Base-by-base conservation (phyloP, 371 early-diverging fungal species). In the Apophysomyces sp. region DNA sequence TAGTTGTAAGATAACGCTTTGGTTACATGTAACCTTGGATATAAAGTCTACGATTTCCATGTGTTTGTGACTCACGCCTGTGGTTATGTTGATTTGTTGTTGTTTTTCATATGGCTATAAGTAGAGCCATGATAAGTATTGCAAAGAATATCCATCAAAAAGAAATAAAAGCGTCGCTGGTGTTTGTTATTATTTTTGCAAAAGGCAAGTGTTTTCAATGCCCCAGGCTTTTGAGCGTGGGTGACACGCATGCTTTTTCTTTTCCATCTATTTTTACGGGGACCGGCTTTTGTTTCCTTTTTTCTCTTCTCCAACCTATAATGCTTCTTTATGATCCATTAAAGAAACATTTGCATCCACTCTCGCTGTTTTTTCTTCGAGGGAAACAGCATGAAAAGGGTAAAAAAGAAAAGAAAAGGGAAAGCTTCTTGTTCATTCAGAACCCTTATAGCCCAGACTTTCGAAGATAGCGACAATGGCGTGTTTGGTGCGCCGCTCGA, bases 401-500 rank as follows among this genome's bases (percentile, higher is more conserved):
- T 29, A 58, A 51, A 40, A 7, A 9, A 7, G 21, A 21, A 21
- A 18, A 21, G 7, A 51, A 40, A 7, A 9, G 6, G 21, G 6
- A 21, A 18, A 21, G 7, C 21, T 21, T 18, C 7, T 16, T 58
- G 16, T 15, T 24, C 21, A 41, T 40, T 13, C 26, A 4, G 21
- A 12, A 21, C n/a, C 28, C n/a, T 30, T 8, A 32, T 54, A 13
- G 34, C 56, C 58, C 36, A 13, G 36, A 39, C 32, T 37, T 30
- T 29, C 13, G 34, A 65, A 7, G 27, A 55, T 31, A 62, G 60
- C 30, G 62, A 65, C 6, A 63, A 58, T 53, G 71, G 77, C n/a
- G 72, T 79, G 13, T 79, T 79, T 62, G 79, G 79, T 24, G 70
- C 72, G 13, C 71, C 74, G 18, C 54, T 79, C 18, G 74, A 76